Percentiles rank a stretch among this genome's conserved stretches.
Conservation (phyloP, 2,329 filamentous ascomycete genomes). For the Zymoseptoria pseudotritici region DNA sequence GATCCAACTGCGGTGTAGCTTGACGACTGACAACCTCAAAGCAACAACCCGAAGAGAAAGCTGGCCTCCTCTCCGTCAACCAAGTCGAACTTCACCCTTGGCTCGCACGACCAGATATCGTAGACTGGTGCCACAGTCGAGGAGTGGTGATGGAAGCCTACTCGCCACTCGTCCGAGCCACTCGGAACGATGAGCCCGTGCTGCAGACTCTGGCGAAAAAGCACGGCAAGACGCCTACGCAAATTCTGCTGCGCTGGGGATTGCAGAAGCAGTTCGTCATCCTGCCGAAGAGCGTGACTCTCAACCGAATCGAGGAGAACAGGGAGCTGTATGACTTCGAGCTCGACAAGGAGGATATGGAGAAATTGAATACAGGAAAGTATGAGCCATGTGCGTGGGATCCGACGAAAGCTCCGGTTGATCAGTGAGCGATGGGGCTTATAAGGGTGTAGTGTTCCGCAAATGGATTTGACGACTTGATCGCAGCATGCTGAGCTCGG, state of each 20-base stretch:
- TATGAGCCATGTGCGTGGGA: conserved; percentile 56
- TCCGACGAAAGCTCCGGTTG: conserved; percentile 35
- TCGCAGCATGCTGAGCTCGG: no score
- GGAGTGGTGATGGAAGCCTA: conserved; percentile 44
- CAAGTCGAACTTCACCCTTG: conserved; percentile 90
- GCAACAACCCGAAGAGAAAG: conserved; percentile 44
- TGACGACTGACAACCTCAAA: conserved; percentile 1
- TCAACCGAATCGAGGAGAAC: conserved; percentile 46
- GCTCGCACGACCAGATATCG: conserved; percentile 72
- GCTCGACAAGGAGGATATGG: conserved; percentile 51
- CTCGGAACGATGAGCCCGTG: conserved; percentile 46
- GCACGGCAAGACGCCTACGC: conserved; percentile 50
- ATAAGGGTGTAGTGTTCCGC: background rate
- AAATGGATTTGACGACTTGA: no score
- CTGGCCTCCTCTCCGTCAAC: conserved; percentile 69
- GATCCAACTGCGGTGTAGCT: no score
- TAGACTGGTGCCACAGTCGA: conserved; percentile 61
- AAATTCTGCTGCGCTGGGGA: conserved; percentile 56
- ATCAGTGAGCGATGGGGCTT: background rate
- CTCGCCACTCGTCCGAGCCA: conserved; percentile 35
- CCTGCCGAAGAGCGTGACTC: conserved; percentile 54
- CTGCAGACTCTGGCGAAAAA: conserved; percentile 48
- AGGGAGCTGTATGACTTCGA: conserved; percentile 54
- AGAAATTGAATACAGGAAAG: conserved; percentile 44
- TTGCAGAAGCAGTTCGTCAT: conserved; percentile 56